phyloP scores from a whole-genome alignment of 176 grass and related monocot species.

The Bolboschoenus planiculmis region DNA sequence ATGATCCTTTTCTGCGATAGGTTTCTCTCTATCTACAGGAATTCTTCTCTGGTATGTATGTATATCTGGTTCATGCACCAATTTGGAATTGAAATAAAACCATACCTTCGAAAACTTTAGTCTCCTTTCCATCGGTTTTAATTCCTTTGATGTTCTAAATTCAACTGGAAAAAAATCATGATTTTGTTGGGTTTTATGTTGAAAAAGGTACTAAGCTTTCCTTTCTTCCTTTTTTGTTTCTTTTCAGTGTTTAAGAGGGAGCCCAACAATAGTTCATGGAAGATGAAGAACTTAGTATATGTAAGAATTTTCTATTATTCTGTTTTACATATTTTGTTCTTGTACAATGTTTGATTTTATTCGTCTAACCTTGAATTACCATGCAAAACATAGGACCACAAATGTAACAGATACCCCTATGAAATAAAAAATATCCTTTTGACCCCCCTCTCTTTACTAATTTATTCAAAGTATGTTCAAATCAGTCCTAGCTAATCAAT shows the following conservation, averaged over 20 bases:
- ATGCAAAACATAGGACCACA: neutral
- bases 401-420: neutral
- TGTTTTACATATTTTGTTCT: neutral
- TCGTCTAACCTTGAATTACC: neutral
- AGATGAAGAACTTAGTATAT: constrained; percentile 23
- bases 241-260: constrained; percentile 11
- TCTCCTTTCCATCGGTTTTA: neutral
- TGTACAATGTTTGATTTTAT: neutral
- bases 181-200: neutral
- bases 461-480: neutral
- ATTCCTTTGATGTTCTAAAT: neutral
- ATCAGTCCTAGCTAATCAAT: neutral
- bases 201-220: constrained; percentile 7
- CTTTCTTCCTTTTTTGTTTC: constrained; percentile 1
- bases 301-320: constrained; percentile 17
- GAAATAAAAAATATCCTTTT: neutral
- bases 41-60: neutral
- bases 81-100: neutral
- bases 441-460: neutral
- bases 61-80: neutral
- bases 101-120: neutral
- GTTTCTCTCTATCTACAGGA: neutral
- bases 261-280: constrained; percentile 15
- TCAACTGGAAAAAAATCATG: neutral
- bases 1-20: neutral